A percentile compares a stretch with the other conserved stretches of the same genome.
phyloP scores from a whole-genome alignment of 2,329 filamentous ascomycete species.

The Stagonosporopsis tanaceti region DNA sequence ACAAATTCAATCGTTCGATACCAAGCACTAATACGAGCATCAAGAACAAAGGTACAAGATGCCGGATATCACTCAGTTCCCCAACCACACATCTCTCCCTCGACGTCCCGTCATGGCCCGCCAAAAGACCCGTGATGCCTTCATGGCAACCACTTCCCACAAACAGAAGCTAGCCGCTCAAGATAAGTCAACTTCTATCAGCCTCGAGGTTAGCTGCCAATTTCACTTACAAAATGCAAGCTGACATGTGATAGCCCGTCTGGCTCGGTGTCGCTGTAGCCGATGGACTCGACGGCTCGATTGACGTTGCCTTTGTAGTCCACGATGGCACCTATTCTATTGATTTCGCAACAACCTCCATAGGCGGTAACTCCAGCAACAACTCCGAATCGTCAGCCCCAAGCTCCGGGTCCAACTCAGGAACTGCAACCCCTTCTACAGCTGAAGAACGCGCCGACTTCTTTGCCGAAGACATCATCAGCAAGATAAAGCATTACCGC shows the following conservation, averaged over 20 bases:
- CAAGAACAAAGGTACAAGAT: background rate
- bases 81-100: background rate
- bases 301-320: conserved; percentile 65
- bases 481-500: conserved; percentile 66
- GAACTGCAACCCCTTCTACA: conserved; percentile 23
- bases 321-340: conserved; percentile 79
- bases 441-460: conserved; percentile 26
- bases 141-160: conserved; percentile 35
- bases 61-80: conserved; percentile 2
- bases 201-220: conserved; percentile 24
- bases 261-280: conserved; percentile 70
- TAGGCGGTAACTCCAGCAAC: conserved; percentile 7
- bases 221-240: background rate
- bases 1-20: conserved; percentile 13
- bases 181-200: conserved; percentile 21
- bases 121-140: conserved; percentile 34
- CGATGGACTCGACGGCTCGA: conserved; percentile 59
- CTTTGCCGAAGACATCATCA: conserved; percentile 67
- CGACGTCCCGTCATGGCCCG: conserved; percentile 28
- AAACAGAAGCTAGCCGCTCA: conserved; percentile 30
- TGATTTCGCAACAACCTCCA: conserved; percentile 67
- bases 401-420: conserved; percentile 17
- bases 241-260: conserved; percentile 47
- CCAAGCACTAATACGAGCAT: conserved; percentile 1
- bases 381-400: conserved; percentile 14